These are phyloP conservation scores for Ogataea populi-albae DNA, from an alignment of 805 yeast species.

Conservation along the genomic window DNA sequence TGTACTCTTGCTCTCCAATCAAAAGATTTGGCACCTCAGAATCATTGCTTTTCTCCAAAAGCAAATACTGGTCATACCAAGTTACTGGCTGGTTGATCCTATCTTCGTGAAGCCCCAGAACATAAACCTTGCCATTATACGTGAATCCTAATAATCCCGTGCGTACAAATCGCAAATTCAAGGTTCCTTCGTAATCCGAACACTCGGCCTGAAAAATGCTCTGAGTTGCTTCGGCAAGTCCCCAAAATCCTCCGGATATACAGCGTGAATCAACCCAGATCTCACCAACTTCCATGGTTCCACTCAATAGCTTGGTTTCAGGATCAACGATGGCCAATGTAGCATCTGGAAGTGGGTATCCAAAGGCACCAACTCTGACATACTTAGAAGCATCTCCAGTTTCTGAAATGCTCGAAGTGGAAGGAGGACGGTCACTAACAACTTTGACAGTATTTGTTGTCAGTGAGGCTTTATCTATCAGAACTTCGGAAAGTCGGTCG, in stretches of 20 bases:
- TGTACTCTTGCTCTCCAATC: constrained; percentile 30
- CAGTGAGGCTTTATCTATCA: constrained; percentile 70
- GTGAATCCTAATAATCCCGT: constrained; percentile 91
- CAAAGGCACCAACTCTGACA: constrained; percentile 85
- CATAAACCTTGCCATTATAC: constrained; percentile 80
- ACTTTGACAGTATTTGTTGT: constrained; percentile 70
- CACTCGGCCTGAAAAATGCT: constrained; percentile 81
- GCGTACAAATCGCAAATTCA: constrained; percentile 78
- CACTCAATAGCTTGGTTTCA: constrained; percentile 73
- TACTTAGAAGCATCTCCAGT: constrained; percentile 42
- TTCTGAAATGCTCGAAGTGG: constrained; percentile 43
- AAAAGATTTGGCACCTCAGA: constrained; percentile 1
- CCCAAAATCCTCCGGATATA: constrained; percentile 88
- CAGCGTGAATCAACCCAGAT: constrained; percentile 97
- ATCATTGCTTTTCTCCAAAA: constrained; percentile 10
- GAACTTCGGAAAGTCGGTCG: constrained; percentile 57
- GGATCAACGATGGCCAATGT: constrained; percentile 93
- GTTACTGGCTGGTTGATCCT: constrained; percentile 75
- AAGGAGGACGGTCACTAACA: constrained; percentile 55
- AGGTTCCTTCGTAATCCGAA: constrained; percentile 62
- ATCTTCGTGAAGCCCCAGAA: constrained; percentile 89
- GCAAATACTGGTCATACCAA: constrained; percentile 54
- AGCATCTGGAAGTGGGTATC: constrained; percentile 92
- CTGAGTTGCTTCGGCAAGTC: constrained; percentile 61
- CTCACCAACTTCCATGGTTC: constrained; percentile 84